Conservation (phyloP, 1,284 basidiomycete genomes). For the Apiotrichum brassicae region DNA sequence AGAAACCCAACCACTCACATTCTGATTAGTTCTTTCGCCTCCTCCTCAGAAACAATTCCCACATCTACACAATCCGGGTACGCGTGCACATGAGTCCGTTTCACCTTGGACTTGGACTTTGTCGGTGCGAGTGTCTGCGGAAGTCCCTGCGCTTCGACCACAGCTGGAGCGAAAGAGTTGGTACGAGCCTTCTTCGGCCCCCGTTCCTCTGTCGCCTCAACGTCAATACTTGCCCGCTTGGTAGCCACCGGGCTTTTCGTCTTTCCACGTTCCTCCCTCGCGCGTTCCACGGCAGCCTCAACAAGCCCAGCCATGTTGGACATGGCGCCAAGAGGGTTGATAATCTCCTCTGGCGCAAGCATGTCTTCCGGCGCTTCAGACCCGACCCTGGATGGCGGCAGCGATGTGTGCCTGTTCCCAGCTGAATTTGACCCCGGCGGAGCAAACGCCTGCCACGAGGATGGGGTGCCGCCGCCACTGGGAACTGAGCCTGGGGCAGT, state of each 20-base stretch:
- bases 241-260: neutral
- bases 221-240: conserved; percentile 7
- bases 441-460: conserved; percentile 8
- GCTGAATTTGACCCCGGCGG: neutral
- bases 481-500: neutral
- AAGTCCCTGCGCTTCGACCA: conserved; percentile 35
- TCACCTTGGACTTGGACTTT: conserved; percentile 24
- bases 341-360: conserved; percentile 38
- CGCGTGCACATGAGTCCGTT: conserved; percentile 39
- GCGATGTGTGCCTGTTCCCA: conserved; percentile 24
- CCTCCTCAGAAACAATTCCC: conserved; percentile 66
- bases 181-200: conserved; percentile 24
- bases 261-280: conserved; percentile 31
- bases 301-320: conserved; percentile 46
- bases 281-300: conserved; percentile 45
- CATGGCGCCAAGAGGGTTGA: conserved; percentile 43
- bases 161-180: conserved; percentile 14
- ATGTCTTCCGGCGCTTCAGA: conserved; percentile 39
- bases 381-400: conserved; percentile 38
- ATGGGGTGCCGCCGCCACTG: neutral
- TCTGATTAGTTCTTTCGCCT: conserved; percentile 73
- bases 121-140: conserved; percentile 23
- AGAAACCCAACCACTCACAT: conserved; percentile 55
- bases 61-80: conserved; percentile 44
- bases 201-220: conserved; percentile 6